These are phyloP conservation scores for Talaromyces liani DNA, from an alignment of 495 filamentous ascomycete species.

Conservation along the genomic window DNA sequence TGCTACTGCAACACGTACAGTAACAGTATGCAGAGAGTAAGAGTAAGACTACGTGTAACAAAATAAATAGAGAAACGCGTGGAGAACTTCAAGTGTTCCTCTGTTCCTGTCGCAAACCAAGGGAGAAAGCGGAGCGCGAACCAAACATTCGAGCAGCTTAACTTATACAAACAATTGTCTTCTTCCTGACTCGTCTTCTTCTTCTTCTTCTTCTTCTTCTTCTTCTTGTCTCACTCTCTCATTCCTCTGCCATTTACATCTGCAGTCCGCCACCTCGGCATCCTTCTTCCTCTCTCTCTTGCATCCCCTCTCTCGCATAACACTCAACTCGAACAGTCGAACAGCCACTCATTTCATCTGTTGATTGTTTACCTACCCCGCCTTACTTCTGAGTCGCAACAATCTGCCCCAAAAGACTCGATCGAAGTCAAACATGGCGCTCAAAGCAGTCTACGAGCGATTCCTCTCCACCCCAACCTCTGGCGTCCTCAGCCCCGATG, in stretches of 20 bases:
- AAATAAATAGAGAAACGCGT: not conserved
- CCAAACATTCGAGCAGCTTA: not conserved
- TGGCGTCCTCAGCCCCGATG: slow-evolving; percentile 56
- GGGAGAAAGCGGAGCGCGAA: not conserved
- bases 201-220: slow-evolving; percentile 4
- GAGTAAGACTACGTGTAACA: not conserved
- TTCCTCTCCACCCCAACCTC: slow-evolving; percentile 67
- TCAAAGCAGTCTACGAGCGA: slow-evolving; percentile 63
- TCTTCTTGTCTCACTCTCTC: slow-evolving; percentile 7
- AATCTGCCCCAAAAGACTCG: not conserved
- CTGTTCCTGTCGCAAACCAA: not conserved
- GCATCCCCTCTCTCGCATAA: not conserved
- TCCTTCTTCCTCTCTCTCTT: not conserved
- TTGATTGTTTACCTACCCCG: slow-evolving; percentile 6
- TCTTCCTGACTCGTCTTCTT: not conserved
- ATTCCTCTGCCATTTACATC: slow-evolving; percentile 6
- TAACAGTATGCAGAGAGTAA: not conserved
- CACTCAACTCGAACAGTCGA: not conserved
- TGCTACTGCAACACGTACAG: not conserved
- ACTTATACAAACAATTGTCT: not conserved
- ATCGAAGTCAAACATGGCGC: slow-evolving; percentile 39
- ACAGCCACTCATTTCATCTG: not conserved
- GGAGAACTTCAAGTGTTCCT: not conserved
- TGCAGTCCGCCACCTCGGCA: not conserved
- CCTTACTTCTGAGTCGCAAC: not conserved